phyloP scores from a whole-genome alignment of 257 asterid species.

The Anisodus tanguticus region DNA sequence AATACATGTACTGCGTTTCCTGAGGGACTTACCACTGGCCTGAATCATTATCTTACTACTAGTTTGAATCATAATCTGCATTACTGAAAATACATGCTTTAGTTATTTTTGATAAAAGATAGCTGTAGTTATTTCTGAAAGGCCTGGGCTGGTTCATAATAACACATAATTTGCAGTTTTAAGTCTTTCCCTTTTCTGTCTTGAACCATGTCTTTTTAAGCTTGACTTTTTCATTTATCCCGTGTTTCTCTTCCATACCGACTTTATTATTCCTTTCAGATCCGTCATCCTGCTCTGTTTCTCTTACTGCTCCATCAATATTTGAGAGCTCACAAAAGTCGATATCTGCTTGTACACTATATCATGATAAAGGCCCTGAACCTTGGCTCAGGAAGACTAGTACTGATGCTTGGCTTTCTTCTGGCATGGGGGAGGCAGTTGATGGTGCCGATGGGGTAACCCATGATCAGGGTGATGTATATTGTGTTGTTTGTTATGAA shows the following conservation, averaged over 20 bases:
- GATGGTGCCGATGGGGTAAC: conserved; percentile 84
- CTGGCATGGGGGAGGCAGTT: conserved; percentile 85
- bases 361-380: conserved; percentile 90
- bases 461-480: conserved; percentile 92
- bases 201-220: neutral
- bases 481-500: conserved; percentile 80
- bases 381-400: conserved; percentile 97
- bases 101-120: neutral
- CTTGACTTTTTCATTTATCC: neutral
- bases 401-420: conserved; percentile 98
- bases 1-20: conserved; percentile 8
- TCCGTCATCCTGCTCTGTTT: conserved; percentile 82
- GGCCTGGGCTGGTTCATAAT: neutral
- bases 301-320: conserved; percentile 68
- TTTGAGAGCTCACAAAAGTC: conserved; percentile 62
- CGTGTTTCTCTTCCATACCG: conserved; percentile 27
- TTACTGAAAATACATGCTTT: neutral
- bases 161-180: neutral
- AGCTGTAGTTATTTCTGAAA: neutral
- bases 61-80: conserved; percentile 2
- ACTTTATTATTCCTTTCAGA: conserved; percentile 50
- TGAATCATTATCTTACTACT: conserved; percentile 6
- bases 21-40: neutral
- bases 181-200: conserved; percentile 7
- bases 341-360: conserved; percentile 85